Evolutionary conservation across 306 rosid genomes (phyloP), one percentile per base, ranked within the genome.

Genomic region (Fragaria nilgerrensis): DNA sequence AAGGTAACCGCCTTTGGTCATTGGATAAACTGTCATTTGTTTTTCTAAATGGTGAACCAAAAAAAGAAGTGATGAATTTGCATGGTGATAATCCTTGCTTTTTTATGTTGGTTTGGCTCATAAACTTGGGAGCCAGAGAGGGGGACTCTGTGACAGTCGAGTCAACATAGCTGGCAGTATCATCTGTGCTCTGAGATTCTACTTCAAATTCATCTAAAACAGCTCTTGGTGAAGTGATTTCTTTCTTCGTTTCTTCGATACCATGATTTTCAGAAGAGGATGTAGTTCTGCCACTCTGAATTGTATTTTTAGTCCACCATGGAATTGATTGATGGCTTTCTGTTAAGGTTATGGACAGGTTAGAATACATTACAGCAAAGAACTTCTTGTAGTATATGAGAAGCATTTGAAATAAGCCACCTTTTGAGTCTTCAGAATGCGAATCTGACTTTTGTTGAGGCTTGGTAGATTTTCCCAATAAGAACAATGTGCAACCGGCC

Each of bases 101-200:
- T 67, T 85, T 80, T 39, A 45, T 44, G 64, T 75, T 87, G 52
- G 86, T 79, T 72, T 76, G 82, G 34, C 32, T 74, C 61, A 72
- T 87, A 9, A 70, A 55, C 19, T 77, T 82, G 37, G 83, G 52
- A 68, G 64, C 75, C 9, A 61, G 66, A 45, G 93, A 86, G 9
- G 88, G 80, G 19, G 82, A 86, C 20, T 84, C 91, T 22, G 85
- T 83, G 75, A 81, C 27, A 79, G 86, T 86, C 16, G 92, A 90
- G 56, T 87, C 90, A 36, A 77, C 89, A 41, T 84, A 84, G 84
- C 97, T 95, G 27, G 79, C 68, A 6, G 87, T 86, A 58, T 90
- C 96, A 73, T 92, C 98, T 48, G 95, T 89, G 88, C 90, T 84
- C 65, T 86, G 89, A 9, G 93, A 92, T 66, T 85, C 96, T 19